phyloP scores from a whole-genome alignment of 345 rosid genomes.

The Murraya paniculata region DNA sequence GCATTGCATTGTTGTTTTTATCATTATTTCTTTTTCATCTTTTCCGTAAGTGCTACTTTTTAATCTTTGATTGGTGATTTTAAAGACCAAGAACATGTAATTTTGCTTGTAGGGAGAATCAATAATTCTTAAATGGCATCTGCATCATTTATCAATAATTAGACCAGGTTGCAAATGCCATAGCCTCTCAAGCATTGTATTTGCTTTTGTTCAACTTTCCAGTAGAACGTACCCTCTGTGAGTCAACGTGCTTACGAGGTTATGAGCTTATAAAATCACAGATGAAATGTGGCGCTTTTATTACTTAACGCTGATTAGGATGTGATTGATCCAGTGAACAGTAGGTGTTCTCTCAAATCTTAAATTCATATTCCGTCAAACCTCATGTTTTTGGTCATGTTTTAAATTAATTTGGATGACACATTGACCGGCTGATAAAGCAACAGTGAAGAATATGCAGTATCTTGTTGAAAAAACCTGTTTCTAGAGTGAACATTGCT shows the following conservation, averaged over 20 bases:
- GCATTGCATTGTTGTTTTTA: neutral
- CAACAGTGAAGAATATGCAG: constrained; percentile 11
- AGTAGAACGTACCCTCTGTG: neutral
- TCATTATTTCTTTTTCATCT: neutral
- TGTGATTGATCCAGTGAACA: no score
- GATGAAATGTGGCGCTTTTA: no score
- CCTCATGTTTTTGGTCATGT: no score
- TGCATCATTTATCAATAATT: no score
- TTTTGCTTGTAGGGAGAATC: no score
- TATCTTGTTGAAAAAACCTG: constrained; percentile 18
- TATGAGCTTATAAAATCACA: neutral
- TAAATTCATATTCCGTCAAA: no score
- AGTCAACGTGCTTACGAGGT: neutral
- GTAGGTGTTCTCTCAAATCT: no score
- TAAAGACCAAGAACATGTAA: neutral
- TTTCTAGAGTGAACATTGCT: constrained; percentile 14
- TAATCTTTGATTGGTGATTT: neutral
- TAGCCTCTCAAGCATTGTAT: neutral
- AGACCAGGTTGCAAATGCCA: neutral
- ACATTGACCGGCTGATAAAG: neutral
- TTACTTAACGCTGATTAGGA: no score
- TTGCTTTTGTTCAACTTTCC: neutral
- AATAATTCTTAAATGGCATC: no score
- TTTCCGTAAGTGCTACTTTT: neutral
- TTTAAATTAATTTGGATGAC: neutral